Evolutionary conservation across 192 early-diverging fungal species (phyloP), one percentile per base, ranked within the genome.

Genomic region (Coemansia sp.): DNA sequence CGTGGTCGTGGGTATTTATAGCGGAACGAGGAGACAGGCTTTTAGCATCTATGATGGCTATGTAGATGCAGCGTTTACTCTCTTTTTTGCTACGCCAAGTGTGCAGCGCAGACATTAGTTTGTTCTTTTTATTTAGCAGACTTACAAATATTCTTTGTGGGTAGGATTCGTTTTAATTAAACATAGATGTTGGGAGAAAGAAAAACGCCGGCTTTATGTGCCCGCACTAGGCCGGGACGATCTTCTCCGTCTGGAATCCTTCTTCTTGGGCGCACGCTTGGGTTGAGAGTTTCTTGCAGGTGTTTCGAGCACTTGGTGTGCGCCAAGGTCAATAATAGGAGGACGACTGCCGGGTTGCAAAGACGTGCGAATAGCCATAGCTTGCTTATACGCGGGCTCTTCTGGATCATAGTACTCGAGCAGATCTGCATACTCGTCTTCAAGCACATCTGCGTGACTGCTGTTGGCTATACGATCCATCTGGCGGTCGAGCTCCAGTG

Each of bases 361-460:
- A 17, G 48, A 49, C 48, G 12, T 19, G 48, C 48, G 48, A 2
- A 49, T 21, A 7, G 48, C 19, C 16, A 21, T 17, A 21, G 41
- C 39, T 16, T 17, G 68, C 1, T 53, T 48, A 17, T 74, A 80
- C 0, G 71, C 71, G 1, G 71, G 71, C 53, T 80, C 77, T 17
- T 39, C 58, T 0, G 77, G 77, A 8, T 80, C 77, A 23, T 58
- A 74, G 68, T 80, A 80, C 31, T 80, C 71, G 4, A 80, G 59
- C 52, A 74, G 41, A 31, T 80, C 77, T 3, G 68, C 68, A 31
- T 68, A 73, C 9, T 74, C 77, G 16, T 80, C 77, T 2, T 57
- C 39, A 2, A 8, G 29, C 4, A 37, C 41, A 1, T 8, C 17
- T 1, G 48, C 19, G 14, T 19, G 12, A 1, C 23, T 19, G 3